phyloP scores from a whole-genome alignment of 805 yeast species.

The Monosporozyma siamensis region DNA sequence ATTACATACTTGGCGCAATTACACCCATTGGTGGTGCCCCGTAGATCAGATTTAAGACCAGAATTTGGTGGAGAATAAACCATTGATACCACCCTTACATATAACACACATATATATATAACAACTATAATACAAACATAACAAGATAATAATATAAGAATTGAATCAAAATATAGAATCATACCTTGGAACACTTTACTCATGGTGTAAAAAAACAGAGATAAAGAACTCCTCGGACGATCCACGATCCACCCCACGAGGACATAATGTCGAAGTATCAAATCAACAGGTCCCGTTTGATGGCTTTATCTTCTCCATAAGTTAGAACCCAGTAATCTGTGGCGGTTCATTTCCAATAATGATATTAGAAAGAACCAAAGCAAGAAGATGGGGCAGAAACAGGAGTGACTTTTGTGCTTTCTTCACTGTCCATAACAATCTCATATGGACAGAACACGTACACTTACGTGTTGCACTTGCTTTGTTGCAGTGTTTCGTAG shows the following conservation, averaged over 20 bases:
- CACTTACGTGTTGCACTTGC: no score
- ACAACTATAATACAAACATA: not conserved
- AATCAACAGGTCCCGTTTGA: slow-evolving; percentile 11
- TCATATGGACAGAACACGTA: no score
- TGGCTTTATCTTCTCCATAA: slow-evolving; percentile 56
- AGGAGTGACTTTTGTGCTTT: no score
- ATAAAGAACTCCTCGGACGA: slow-evolving; percentile 1
- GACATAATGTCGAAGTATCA: slow-evolving; percentile 39
- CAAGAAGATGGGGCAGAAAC: slow-evolving; percentile 55
- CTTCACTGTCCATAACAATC: no score
- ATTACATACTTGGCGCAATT: slow-evolving; percentile 77
- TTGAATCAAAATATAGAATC: not conserved
- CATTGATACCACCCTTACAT: not conserved
- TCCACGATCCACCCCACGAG: slow-evolving; percentile 2
- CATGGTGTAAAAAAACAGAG: slow-evolving; percentile 3
- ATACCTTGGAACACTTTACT: slow-evolving; percentile 7
- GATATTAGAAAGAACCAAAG: slow-evolving; percentile 18
- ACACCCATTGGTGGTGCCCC: slow-evolving; percentile 87
- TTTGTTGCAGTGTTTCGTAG: not conserved
- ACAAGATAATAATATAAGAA: not conserved
- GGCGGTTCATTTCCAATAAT: no score
- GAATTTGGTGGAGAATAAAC: slow-evolving; percentile 34
- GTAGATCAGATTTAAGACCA: slow-evolving; percentile 82
- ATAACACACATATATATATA: not conserved
- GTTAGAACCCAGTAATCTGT: slow-evolving; percentile 49